Conservation (phyloP, 257 asterid genomes). For the Euphrasia confusa region DNA sequence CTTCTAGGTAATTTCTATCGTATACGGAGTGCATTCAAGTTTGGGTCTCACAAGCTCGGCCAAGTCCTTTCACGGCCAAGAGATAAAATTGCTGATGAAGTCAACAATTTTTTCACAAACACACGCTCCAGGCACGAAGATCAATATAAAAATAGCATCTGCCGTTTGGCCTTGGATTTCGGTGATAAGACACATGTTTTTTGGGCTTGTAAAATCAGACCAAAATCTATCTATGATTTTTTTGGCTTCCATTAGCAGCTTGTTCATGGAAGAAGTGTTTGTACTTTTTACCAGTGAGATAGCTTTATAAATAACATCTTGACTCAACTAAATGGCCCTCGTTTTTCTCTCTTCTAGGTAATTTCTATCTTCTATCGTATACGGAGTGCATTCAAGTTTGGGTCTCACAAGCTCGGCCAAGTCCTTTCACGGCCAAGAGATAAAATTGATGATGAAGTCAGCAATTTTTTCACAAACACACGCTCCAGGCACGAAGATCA, state of each 20-base stretch:
- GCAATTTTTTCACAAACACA: slow-evolving; percentile 50
- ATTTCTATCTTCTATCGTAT: slow-evolving; percentile 85
- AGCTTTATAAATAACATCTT: no score
- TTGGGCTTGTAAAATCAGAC: no score
- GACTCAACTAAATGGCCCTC: no score
- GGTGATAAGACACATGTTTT: slow-evolving; percentile 23
- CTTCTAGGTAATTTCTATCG: slow-evolving; percentile 74
- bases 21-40: slow-evolving; percentile 75
- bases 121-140: slow-evolving; percentile 50
- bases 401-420: slow-evolving; percentile 74
- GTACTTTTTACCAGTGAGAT: not conserved
- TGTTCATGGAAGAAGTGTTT: not conserved
- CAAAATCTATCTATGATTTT: no score
- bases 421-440: slow-evolving; percentile 54
- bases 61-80: slow-evolving; percentile 48
- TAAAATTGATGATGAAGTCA: slow-evolving; percentile 48
- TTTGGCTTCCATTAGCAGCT: no score
- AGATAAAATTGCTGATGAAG: slow-evolving; percentile 53
- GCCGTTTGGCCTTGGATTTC: slow-evolving; percentile 25
- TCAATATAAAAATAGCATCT: slow-evolving; percentile 23
- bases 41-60: slow-evolving; percentile 80
- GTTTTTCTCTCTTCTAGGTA: slow-evolving; percentile 40
- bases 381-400: slow-evolving; percentile 70
- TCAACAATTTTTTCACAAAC: slow-evolving; percentile 47
- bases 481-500: slow-evolving; percentile 45